Evolutionary conservation across 495 filamentous ascomycete genomes (phyloP), one percentile per base, ranked within the genome.

Genomic region (Sphaerosporella brunnea): DNA sequence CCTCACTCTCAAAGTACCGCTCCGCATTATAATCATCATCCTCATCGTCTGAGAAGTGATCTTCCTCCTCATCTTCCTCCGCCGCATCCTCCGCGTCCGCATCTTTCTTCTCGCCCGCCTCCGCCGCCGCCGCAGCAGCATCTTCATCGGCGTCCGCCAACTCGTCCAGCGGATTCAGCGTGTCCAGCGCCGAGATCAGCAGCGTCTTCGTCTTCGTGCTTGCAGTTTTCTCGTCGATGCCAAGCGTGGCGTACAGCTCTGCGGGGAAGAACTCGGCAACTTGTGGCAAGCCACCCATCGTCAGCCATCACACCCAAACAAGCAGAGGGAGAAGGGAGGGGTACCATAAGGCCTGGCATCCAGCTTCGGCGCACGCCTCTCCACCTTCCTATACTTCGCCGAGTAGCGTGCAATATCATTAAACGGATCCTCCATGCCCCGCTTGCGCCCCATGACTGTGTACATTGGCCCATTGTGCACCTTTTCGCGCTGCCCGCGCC

Each of bases 21-120:
- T 61, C 58, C 15, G 58, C 58, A 49, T 61, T 61, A 26, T 61
- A 61, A 38, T 61, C 58, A 3, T 56, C 58, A 45, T 58, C 58
- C 35, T 54, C 58, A 23, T 60, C 58, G 38, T 61, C 57, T 4
- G 46, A 52, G 25, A 58, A 53, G 23, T 57, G 53, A 45, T 61
- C 58, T 24, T 53, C 50, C 41, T 56, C 56, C 19, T 60, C 56
- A 36, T 56, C 54, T 10, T 57, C 55, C n/a, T 52, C 58, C 8
- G 34, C 54, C 1, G 40, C 54, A 15, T 36, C 53, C 2, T 41
- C 43, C 23, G 32, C 54, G 11, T 50, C 48, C 15, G 53, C 52
- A 34, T 59, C 57, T 26, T 35, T 28, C 44, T 59, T 59, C 35
- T 48, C 46, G 3, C 42, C 55, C n/a, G 9, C 44, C 11, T 59